phyloP scores from a whole-genome alignment of 257 asterid genomes.

The Scutellaria galericulata region DNA sequence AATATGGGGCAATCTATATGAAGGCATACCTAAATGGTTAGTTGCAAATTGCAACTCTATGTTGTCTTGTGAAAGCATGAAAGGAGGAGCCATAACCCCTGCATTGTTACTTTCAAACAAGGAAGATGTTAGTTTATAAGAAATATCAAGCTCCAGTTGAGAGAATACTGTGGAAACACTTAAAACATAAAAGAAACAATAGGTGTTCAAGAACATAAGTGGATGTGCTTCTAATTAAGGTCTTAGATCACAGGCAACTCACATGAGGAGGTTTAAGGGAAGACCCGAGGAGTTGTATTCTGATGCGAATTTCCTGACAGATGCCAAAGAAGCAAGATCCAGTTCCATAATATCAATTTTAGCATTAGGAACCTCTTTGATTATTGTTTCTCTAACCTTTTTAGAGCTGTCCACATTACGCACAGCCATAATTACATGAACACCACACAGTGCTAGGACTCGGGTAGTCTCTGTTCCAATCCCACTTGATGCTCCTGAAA shows the following conservation, averaged over 20 bases:
- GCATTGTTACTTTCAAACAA: constrained; percentile 61
- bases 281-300: constrained; percentile 46
- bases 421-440: constrained; percentile 64
- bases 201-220: background rate
- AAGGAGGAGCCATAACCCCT: constrained; percentile 70
- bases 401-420: constrained; percentile 46
- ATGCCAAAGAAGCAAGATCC: constrained; percentile 55
- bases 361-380: constrained; percentile 51
- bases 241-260: constrained; percentile 31
- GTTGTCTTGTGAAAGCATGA: constrained; percentile 59
- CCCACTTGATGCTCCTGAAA: constrained; percentile 80
- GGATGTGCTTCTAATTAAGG: background rate
- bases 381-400: constrained; percentile 45
- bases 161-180: background rate
- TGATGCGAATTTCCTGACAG: constrained; percentile 62
- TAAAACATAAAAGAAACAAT: background rate
- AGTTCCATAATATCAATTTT: constrained; percentile 62
- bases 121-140: constrained; percentile 22
- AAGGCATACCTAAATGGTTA: constrained; percentile 58
- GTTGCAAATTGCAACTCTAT: constrained; percentile 79
- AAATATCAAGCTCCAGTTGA: constrained; percentile 2
- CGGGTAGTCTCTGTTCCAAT: constrained; percentile 61
- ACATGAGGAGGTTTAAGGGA: constrained; percentile 66
- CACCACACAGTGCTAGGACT: constrained; percentile 53
- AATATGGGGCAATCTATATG: background rate